Conservation (phyloP, 768 basidiomycete genomes). For the Rubroboletus satanas region DNA sequence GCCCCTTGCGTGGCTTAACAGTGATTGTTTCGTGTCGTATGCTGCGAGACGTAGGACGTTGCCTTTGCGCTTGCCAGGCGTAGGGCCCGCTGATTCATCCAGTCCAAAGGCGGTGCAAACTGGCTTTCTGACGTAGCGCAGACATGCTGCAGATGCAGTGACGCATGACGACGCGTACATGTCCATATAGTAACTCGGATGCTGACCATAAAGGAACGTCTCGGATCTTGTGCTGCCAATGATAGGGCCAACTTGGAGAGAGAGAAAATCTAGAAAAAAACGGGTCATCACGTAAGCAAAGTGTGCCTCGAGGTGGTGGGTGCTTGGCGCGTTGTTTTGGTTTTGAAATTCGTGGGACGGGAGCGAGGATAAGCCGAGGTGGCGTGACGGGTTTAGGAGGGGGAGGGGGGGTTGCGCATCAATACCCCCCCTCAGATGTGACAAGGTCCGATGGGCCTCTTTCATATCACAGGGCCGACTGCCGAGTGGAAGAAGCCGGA, state of each 20-base stretch:
- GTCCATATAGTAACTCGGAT: too few relatives aligned
- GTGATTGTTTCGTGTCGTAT: too few relatives aligned
- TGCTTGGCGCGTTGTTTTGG: neutral
- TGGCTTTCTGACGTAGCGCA: too few relatives aligned
- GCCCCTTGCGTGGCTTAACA: too few relatives aligned
- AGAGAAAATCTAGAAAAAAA: neutral
- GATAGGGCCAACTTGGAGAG: too few relatives aligned
- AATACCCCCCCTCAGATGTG: neutral
- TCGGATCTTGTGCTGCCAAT: conserved; percentile 9
- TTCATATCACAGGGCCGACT: conserved; percentile 1
- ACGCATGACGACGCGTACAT: too few relatives aligned
- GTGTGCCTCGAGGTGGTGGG: neutral
- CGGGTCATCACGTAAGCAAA: conserved; percentile 6
- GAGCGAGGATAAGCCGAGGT: conserved; percentile 8
- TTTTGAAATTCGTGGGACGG: conserved; percentile 1
- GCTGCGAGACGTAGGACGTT: too few relatives aligned
- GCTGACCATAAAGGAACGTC: neutral
- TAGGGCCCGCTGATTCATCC: too few relatives aligned
- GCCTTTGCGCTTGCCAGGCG: too few relatives aligned
- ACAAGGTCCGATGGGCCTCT: conserved; percentile 3
- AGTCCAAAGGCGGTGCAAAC: too few relatives aligned
- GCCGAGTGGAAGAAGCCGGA: conserved; percentile 5
- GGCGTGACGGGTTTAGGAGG: conserved; percentile 2
- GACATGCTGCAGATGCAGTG: too few relatives aligned
- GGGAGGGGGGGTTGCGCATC: neutral